Base-by-base conservation (phyloP, 768 basidiomycete species). In the Macrocybe gigantea region DNA sequence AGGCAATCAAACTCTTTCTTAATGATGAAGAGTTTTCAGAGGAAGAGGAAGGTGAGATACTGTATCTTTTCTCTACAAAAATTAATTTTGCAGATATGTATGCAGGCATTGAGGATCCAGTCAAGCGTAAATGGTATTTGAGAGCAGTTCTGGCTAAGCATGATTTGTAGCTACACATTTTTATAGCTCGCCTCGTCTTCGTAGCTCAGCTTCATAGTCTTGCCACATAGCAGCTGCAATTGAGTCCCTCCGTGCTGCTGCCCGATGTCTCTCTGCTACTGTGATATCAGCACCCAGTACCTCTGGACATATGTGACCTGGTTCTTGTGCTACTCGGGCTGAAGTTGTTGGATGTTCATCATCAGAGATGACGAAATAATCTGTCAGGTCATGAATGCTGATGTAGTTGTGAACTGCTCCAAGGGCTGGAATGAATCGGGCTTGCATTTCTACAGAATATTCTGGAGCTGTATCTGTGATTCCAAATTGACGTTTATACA, bases 361-460 rank as follows among this genome's bases (percentile, higher is more conserved):
- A n/a, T n/a, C n/a, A n/a, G n/a, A n/a, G n/a, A n/a, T n/a, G n/a
- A n/a, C n/a, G n/a, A n/a, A n/a, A n/a, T n/a, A 5, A 40, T 39
- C 9, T n/a, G 43, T 40, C 7, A 53, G 56, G 43, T 65, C 64
- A 50, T 64, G 51, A 2, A 43, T 47, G 3, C 45, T 38, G 38
- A 61, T 61, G 41, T 65, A 60, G 48, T 66, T 65, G 49, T 63
- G 58, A 10, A 66, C 36, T 1, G 43, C 56, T 10, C 44, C 41
- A 14, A 62, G 43, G 7, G 60, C 54, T n/a, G 41, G 29, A n/a
- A 50, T 41, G 33, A 65, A 47, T 7, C 45, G 41, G 4, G 58
- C 53, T 48, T 65, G 60, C 9, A 32, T 53, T 11, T 53, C 33
- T 35, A 33, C 13, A 34, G n/a, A 15, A 32, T 50, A 53, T 46